These are phyloP conservation scores for Rehmannia glutinosa DNA, from an alignment of 257 asterid species.

Conservation along the genomic window DNA sequence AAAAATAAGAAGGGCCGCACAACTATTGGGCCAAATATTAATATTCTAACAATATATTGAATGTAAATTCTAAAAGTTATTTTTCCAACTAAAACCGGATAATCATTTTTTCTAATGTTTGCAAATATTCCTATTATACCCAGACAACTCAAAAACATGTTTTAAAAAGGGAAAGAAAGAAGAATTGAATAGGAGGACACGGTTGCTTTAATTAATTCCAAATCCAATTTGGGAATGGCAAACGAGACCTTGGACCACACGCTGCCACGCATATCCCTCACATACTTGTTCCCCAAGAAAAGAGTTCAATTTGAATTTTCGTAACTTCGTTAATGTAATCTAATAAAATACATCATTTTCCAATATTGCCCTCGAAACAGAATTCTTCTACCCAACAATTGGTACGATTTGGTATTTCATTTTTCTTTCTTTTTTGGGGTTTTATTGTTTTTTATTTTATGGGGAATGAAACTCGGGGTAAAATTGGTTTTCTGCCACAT, in stretches of 20 bases:
- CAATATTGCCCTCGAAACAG: slow-evolving; percentile 7
- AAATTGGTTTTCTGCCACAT: background rate
- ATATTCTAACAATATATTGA: too few species aligned
- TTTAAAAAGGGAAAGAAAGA: too few species aligned
- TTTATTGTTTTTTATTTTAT: too few species aligned
- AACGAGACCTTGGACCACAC: slow-evolving; percentile 7
- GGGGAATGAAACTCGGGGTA: background rate
- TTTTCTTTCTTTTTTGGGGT: background rate
- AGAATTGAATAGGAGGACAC: too few species aligned
- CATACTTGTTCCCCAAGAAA: slow-evolving; percentile 28
- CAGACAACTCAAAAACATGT: too few species aligned
- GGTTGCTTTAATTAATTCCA: background rate
- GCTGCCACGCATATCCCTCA: background rate
- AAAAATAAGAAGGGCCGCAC: too few species aligned
- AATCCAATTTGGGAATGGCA: background rate
- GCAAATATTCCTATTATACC: too few species aligned
- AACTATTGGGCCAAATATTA: too few species aligned
- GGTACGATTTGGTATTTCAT: background rate
- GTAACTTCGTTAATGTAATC: background rate
- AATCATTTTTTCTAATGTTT: too few species aligned
- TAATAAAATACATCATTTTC: background rate
- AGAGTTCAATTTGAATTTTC: background rate
- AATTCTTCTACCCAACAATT: background rate
- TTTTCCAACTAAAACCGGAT: too few species aligned
- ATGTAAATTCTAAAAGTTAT: too few species aligned